Evolutionary conservation across 495 filamentous ascomycete species (phyloP).

Genomic region (Echria macrotheca): DNA sequence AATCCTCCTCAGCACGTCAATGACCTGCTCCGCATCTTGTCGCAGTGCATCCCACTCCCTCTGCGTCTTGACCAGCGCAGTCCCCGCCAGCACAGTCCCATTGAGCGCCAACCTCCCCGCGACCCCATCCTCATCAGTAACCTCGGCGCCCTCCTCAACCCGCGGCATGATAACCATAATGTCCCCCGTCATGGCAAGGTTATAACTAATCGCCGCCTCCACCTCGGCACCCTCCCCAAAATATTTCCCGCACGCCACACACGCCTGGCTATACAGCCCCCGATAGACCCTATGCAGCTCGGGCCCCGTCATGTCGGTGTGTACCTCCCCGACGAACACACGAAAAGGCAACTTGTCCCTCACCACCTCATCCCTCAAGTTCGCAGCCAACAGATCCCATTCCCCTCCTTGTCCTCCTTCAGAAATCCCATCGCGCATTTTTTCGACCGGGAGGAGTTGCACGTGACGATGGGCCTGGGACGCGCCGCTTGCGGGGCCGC

Average conservation of each 20-base stretch:
- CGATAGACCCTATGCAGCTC: conserved; percentile 30
- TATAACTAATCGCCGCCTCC: conserved; percentile 65
- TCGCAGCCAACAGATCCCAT: conserved; percentile 54
- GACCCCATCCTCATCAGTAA: conserved; percentile 24
- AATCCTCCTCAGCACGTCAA: conserved; percentile 53
- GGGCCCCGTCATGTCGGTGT: conserved; percentile 15
- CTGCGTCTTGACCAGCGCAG: conserved; percentile 70
- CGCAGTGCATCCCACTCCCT: conserved; percentile 63
- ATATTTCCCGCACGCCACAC: conserved; percentile 16
- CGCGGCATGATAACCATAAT: conserved; percentile 68
- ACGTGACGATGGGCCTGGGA: conserved; percentile 76
- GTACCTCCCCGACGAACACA: conserved; percentile 18
- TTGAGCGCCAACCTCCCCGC: conserved; percentile 63
- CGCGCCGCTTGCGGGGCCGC: conserved; percentile 68
- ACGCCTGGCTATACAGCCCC: conserved; percentile 51
- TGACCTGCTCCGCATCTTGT: conserved; percentile 44
- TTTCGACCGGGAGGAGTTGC: conserved; percentile 67
- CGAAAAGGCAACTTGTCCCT: conserved; percentile 25
- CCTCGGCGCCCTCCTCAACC: conserved; percentile 35
- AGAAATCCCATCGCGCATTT: conserved; percentile 54
- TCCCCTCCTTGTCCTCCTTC: conserved; percentile 14
- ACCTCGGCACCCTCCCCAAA: conserved; percentile 26
- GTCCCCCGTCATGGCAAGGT: conserved; percentile 65
- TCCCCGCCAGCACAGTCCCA: conserved; percentile 75
- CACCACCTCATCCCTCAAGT: conserved; percentile 24